Conservation (phyloP, 108 stramenopile species). For the Fistulifera solaris region DNA sequence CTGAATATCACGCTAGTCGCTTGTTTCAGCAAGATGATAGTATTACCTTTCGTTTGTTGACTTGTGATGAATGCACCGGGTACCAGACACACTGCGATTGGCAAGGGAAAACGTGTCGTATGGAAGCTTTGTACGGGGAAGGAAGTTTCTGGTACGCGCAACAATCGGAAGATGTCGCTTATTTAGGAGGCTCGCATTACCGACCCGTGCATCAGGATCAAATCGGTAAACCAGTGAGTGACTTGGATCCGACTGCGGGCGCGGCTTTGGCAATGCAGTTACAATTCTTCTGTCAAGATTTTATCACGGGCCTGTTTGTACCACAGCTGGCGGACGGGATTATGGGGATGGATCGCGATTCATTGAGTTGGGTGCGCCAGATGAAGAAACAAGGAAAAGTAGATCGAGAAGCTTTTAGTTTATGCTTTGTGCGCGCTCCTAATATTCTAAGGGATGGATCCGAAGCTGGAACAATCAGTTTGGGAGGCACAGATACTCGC, state of each 20-base stretch:
- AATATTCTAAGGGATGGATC: conserved; percentile 42
- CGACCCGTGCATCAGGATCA: conserved; percentile 13
- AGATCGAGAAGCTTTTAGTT: conserved; percentile 29
- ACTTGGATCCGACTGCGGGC: conserved; percentile 43
- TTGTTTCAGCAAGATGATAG: conserved; percentile 27
- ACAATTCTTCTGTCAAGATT: conserved; percentile 88
- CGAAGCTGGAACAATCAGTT: conserved; percentile 68
- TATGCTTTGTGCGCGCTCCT: conserved; percentile 55
- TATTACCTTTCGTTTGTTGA: conserved; percentile 18
- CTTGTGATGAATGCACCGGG: conserved; percentile 17
- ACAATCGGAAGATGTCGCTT: conserved; percentile 51
- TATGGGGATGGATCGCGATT: conserved; percentile 75
- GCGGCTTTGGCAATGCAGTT: conserved; percentile 46
- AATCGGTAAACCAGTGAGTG: conserved; percentile 11
- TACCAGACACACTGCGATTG: background rate
- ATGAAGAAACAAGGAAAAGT: conserved; percentile 35
- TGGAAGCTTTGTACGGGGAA: conserved; percentile 57
- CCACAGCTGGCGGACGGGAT: conserved; percentile 97
- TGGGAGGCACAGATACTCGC: conserved; percentile 77
- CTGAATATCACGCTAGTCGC: conserved; percentile 59
- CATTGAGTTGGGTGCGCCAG: conserved; percentile 55
- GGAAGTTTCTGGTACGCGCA: conserved; percentile 70
- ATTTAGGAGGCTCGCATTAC: conserved; percentile 66
- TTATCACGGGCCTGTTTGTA: conserved; percentile 85
- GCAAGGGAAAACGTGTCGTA: conserved; percentile 13